A percentile compares a stretch with the other conserved stretches of the same genome.
Evolutionary conservation across 1,284 basidiomycete species (phyloP).

Genomic region (Fomitopsis schrenkii): DNA sequence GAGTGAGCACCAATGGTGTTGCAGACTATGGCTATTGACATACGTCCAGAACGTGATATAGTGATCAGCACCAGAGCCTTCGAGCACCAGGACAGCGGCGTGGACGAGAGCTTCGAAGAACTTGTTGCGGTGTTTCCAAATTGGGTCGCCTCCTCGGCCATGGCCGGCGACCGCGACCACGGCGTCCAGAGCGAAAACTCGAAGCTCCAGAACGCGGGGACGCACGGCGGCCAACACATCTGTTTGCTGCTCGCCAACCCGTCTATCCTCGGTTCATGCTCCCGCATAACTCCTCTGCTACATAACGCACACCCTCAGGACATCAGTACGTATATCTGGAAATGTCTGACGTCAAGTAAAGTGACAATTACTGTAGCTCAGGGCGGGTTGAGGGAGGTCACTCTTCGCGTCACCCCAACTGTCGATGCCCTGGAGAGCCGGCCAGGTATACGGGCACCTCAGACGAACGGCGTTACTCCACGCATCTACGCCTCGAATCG

Average conservation of each 20-base stretch:
- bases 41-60: too few relatives aligned
- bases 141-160: neutral
- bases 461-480: constrained; percentile 33
- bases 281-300: neutral
- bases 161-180: neutral
- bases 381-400: constrained; percentile 28
- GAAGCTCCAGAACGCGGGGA: neutral
- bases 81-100: too few relatives aligned
- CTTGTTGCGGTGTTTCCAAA: neutral
- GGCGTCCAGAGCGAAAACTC: neutral
- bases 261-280: neutral
- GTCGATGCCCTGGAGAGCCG: constrained; percentile 69
- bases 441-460: constrained; percentile 51
- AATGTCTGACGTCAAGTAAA: neutral
- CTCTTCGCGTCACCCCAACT: constrained; percentile 41
- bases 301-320: neutral
- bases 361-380: constrained; percentile 11
- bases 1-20: too few relatives aligned
- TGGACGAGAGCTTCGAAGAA: too few relatives aligned
- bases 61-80: too few relatives aligned
- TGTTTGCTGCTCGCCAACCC: neutral
- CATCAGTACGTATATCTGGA: neutral
- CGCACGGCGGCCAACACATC: neutral
- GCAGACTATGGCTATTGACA: too few relatives aligned
- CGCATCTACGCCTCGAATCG: constrained; percentile 12